phyloP scores from a whole-genome alignment of 371 early-diverging fungal species.

The Lichtheimia hyalospora region DNA sequence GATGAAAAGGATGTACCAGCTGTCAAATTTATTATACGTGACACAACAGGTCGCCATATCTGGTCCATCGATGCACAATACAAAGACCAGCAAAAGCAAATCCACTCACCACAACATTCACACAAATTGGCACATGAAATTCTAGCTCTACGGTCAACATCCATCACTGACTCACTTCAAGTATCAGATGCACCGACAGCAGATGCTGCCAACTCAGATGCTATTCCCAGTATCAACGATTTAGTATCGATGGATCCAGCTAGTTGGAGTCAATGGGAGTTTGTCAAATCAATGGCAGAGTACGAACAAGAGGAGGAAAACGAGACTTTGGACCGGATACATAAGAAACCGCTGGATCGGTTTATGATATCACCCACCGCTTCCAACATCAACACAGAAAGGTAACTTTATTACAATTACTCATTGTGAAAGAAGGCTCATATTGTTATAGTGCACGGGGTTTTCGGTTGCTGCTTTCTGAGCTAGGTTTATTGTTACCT shows the following conservation, averaged over 20 bases:
- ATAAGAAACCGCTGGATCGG: not conserved
- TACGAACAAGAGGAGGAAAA: conserved; percentile 27
- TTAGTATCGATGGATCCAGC: conserved; percentile 34
- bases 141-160: not conserved
- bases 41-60: conserved; percentile 70
- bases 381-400: conserved; percentile 24
- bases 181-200: conserved; percentile 10
- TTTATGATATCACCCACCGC: conserved; percentile 13
- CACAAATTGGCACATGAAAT: conserved; percentile 18
- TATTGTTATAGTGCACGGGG: conserved; percentile 35
- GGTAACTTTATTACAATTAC: conserved; percentile 12
- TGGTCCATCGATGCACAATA: conserved; percentile 65
- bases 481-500: conserved; percentile 62
- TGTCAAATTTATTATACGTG: conserved; percentile 59
- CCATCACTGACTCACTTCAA: not conserved
- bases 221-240: conserved; percentile 38
- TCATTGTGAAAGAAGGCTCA: not conserved
- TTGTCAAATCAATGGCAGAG: conserved; percentile 27
- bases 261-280: conserved; percentile 35
- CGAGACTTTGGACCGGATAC: not conserved
- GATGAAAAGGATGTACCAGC: conserved; percentile 31
- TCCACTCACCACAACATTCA: conserved; percentile 5
- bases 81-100: conserved; percentile 23
- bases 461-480: conserved; percentile 65
- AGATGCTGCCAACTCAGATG: conserved; percentile 29